These are phyloP conservation scores for Phylloporus sp. DNA, from an alignment of 768 basidiomycete genomes.

Conservation along the genomic window DNA sequence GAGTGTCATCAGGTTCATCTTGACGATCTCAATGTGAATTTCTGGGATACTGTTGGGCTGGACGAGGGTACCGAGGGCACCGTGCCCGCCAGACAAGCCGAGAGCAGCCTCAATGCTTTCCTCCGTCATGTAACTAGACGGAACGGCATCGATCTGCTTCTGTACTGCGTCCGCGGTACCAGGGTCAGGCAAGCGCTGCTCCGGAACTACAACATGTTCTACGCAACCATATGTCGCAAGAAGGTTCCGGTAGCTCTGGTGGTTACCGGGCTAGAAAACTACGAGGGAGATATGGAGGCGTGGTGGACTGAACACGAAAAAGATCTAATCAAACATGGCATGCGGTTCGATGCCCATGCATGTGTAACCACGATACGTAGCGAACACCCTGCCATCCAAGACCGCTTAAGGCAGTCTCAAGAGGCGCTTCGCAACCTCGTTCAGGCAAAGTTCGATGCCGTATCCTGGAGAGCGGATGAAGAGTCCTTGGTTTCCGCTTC, in stretches of 20 bases:
- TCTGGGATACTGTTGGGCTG: constrained; percentile 34
- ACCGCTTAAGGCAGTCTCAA: constrained; percentile 17
- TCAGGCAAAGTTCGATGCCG: constrained; percentile 1
- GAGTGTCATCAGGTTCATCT: constrained; percentile 22
- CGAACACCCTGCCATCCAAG: constrained; percentile 24
- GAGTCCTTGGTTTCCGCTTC: constrained; percentile 14
- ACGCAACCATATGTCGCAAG: constrained; percentile 27
- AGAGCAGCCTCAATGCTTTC: constrained; percentile 29
- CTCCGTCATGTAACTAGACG: constrained; percentile 28
- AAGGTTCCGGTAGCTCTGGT: constrained; percentile 32
- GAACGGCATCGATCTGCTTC: constrained; percentile 29
- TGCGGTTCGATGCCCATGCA: constrained; percentile 37
- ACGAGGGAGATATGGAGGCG: constrained; percentile 30
- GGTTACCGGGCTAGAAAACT: constrained; percentile 36
- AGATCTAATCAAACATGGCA: constrained; percentile 29
- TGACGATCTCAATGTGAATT: constrained; percentile 14
- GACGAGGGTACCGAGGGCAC: constrained; percentile 30
- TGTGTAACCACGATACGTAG: constrained; percentile 38
- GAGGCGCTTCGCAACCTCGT: constrained; percentile 19
- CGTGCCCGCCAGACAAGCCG: constrained; percentile 23
- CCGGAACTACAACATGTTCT: constrained; percentile 31
- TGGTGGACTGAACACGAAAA: constrained; percentile 39
- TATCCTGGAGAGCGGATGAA: constrained; percentile 24
- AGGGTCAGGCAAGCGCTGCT: constrained; percentile 25
- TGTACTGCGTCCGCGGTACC: constrained; percentile 35